Base-by-base conservation (phyloP, 805 yeast species). In the Candida pseudofarinosa region DNA sequence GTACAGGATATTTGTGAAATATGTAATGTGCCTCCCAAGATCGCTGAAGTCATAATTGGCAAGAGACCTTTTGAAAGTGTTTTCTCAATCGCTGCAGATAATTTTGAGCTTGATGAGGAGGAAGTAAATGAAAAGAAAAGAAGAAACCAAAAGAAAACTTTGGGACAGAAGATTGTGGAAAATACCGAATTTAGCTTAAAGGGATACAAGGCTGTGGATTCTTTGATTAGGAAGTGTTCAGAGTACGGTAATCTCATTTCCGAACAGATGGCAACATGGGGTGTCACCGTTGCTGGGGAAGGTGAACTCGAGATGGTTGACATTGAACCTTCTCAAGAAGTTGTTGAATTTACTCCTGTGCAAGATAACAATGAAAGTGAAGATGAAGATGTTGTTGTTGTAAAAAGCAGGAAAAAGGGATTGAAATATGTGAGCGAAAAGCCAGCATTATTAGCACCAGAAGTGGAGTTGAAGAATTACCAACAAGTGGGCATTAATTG, bases 401-500 rank as follows among this genome's bases (percentile, higher is more conserved):
- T 41, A 41, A 38, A 37, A 23, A 35, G 53, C 38, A 49, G 52
- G 48, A 52, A 55, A 49, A 54, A 52, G 49, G 54, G 60, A 31
- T 40, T 56, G 15, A 43, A 41, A 3, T 86, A 80, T 58, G 79
- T 88, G 62, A 78, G 73, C 35, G 80, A 77, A 35, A 83, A 88
- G 58, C 99, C 99, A 2, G 59, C 63, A 13, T 63, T 84, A 33
- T 62, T 93, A 47, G 69, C 88, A 1, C 71, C 69, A 0, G 85
- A 79, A 16, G 72, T 88, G 14, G 77, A 77, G 33, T 71, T 93
- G 53, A 93, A 91, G 56, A 82, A 80, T 56, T 93, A 93, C 62
- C 99, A 93, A 68, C 93, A 89, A 53, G 96, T 90, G n/a, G 99
- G 99, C 37, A 67, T 93, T 40, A 93, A 93, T 60, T 93, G 99